Evolutionary conservation across 176 grass and related monocot species (phyloP).

Genomic region (Triticum aestivum): IWGSC_CS_RefSeq_v2.1 NC_057803.1:163519642-163520141

Average conservation of each 20-base stretch:
- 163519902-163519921: neutral
- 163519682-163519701: neutral
- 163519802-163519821: neutral
- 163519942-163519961: neutral
- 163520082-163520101: conserved; percentile 36
- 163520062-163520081: conserved; percentile 42
- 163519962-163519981: conserved; percentile 11
- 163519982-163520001: neutral
- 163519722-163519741: neutral
- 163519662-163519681: no score
- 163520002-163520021: conserved; percentile 17
- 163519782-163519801: neutral
- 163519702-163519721: neutral
- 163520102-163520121: conserved; percentile 22
- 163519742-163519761: neutral
- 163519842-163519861: neutral
- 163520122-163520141: conserved; percentile 57
- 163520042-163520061: conserved; percentile 17
- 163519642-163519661: neutral
- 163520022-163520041: neutral
- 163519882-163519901: neutral
- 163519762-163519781: neutral
- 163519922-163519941: neutral
- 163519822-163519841: neutral
- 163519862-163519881: neutral